Conservation (phyloP, 352 stramenopile genomes). For the Globisporangium paddicum region DNA sequence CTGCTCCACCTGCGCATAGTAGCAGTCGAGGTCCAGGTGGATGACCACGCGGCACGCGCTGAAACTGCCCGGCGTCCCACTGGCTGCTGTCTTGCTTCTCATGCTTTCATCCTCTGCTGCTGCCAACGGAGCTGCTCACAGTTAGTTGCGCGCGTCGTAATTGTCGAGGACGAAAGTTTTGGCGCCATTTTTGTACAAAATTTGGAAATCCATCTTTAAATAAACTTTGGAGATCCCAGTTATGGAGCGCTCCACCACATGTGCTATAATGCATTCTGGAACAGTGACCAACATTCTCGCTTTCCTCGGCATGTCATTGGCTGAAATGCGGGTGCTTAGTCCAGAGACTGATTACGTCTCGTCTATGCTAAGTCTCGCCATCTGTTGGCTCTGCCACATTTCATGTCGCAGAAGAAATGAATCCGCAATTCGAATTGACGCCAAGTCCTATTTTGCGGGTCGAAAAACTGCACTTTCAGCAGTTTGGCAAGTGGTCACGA, state of each 20-base stretch:
- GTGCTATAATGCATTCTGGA: not conserved
- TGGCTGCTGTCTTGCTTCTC: not conserved
- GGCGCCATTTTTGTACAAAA: too few relatives aligned
- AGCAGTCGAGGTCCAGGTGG: conserved; percentile 86
- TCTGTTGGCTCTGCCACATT: not conserved
- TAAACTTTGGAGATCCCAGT: too few relatives aligned
- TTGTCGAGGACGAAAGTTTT: not conserved
- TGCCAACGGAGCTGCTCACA: not conserved
- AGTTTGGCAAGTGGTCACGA: too few relatives aligned
- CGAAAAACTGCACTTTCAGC: too few relatives aligned
- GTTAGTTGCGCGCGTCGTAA: not conserved
- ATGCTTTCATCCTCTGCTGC: not conserved
- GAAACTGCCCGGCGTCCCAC: not conserved
- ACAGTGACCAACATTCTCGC: not conserved
- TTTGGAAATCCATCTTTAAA: too few relatives aligned
- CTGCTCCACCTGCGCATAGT: conserved; percentile 85
- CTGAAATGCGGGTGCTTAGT: not conserved
- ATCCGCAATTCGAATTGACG: too few relatives aligned
- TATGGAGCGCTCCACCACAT: not conserved
- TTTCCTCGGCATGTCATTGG: not conserved
- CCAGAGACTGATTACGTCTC: not conserved
- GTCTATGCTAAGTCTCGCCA: too few relatives aligned
- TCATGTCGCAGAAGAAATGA: not conserved
- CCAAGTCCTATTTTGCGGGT: too few relatives aligned
- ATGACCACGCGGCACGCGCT: conserved; percentile 52